These are phyloP conservation scores for Viola pubescens DNA, from an alignment of 441 rosid species.

Conservation along the genomic window DNA sequence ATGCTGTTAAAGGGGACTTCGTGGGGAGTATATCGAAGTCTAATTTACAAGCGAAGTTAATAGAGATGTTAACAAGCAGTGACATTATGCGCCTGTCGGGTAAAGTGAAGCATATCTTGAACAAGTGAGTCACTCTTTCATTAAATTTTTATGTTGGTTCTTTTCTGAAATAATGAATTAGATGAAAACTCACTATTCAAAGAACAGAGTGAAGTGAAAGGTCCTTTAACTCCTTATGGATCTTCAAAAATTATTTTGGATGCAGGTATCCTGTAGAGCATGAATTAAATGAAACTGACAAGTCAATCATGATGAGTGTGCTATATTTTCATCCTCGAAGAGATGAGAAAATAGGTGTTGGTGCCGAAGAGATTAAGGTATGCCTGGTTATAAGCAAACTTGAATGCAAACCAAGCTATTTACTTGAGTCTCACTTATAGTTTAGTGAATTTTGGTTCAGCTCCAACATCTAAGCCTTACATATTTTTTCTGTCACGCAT, in stretches of 20 bases:
- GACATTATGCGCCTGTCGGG: constrained; percentile 49
- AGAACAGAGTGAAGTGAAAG: not conserved
- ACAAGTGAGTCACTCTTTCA: constrained; percentile 45
- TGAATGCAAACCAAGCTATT: too few relatives aligned
- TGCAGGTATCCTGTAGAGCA: constrained; percentile 60
- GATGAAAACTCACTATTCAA: not conserved
- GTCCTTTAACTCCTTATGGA: constrained; percentile 3
- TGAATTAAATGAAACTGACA: constrained; percentile 46
- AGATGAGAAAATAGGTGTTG: constrained; percentile 73
- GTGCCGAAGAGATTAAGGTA: constrained; percentile 64
- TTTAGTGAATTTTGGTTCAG: too few relatives aligned
- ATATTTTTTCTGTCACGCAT: too few relatives aligned
- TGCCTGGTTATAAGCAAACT: not conserved
- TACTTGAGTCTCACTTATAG: too few relatives aligned
- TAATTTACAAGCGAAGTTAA: constrained; percentile 24
- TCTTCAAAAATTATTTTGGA: constrained; percentile 7
- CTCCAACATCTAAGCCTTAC: too few relatives aligned
- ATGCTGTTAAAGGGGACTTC: constrained; percentile 28
- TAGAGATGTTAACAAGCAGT: constrained; percentile 20
- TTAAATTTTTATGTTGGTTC: not conserved
- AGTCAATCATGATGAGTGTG: constrained; percentile 41
- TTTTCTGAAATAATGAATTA: not conserved
- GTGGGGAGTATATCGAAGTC: constrained; percentile 32
- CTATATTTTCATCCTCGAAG: constrained; percentile 72
- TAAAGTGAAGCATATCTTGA: constrained; percentile 41